Evolutionary conservation across 768 basidiomycete species (phyloP), one percentile per base, ranked within the genome.

Genomic region (Kwoniella mangroviensis): DNA sequence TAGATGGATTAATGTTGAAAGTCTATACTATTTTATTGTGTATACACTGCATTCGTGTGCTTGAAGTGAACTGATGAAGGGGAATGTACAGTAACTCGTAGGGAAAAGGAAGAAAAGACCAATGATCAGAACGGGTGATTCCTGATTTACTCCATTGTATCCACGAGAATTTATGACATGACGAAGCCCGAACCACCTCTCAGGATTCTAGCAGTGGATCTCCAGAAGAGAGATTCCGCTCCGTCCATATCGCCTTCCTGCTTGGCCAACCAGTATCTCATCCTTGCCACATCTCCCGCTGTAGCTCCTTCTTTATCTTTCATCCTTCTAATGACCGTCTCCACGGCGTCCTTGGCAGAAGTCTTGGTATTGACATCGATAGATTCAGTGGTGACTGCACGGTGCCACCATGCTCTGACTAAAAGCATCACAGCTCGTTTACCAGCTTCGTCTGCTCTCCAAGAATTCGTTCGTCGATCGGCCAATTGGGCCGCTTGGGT

Each of bases 161-260:
- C 6, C 34, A 59, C 34, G 0, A 5, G 0, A 28, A 34, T 26
- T 58, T 70, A 74, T 11, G 73, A 60, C 79, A 80, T 80, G 68
- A 80, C 79, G 63, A 80, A 80, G 4, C 79, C 79, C 10, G 62
- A 51, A 22, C 76, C 78, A 45, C 77, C 77, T 55, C 79, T 52
- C 21, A 83, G 63, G 51, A 77, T 82, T 63, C 77, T 77, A 51
- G 70, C 69, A 3, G 81, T 77, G 45, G 76, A 76, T 24, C 71
- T 67, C 83, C 83, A 83, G 75, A 82, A 83, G 52, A 82, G 63
- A 7, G 63, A 70, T 68, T 83, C 83, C 15, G 77, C 76, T 19
- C 70, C 56, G 43, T 83, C 82, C 70, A 83, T 72, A 55, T 82
- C 79, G 15, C 83, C 83, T 51, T 82, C 81, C 10, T 68, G 57